A percentile compares a stretch with the other conserved stretches of the same genome.
Conservation (phyloP, 2,329 filamentous ascomycete species). For the Graphiopsis chlorocephala region DNA sequence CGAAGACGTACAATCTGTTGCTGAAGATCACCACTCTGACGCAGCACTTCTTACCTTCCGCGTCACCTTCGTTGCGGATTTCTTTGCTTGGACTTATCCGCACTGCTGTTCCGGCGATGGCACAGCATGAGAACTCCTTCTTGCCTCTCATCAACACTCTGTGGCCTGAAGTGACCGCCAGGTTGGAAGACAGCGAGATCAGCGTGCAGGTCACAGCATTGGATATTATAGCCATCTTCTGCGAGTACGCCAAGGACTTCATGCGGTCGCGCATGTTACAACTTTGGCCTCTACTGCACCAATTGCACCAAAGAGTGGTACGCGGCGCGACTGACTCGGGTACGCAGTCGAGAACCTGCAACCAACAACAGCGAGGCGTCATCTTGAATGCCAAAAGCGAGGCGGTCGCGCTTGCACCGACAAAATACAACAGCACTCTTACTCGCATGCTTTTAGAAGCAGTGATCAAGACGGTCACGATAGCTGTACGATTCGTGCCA, state of each 20-base stretch:
- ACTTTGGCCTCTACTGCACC: conserved; percentile 57
- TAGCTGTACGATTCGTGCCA: conserved; percentile 60
- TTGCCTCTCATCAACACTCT: conserved; percentile 85
- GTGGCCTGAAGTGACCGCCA: conserved; percentile 77
- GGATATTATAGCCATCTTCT: conserved; percentile 66
- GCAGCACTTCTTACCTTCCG: conserved; percentile 85
- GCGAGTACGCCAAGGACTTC: conserved; percentile 74
- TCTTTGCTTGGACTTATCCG: conserved; percentile 74
- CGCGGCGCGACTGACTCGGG: not conserved
- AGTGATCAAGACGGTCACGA: conserved; percentile 42
- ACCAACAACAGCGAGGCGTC: not conserved
- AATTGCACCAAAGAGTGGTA: conserved; percentile 22
- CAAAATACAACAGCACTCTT: conserved; percentile 17
- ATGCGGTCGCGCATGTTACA: conserved; percentile 71
- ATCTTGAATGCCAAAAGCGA: not conserved
- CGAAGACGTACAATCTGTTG: conserved; percentile 77
- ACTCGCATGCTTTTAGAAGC: conserved; percentile 34
- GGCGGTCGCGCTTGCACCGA: conserved; percentile 10
- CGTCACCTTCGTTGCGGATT: conserved; percentile 72
- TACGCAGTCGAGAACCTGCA: not conserved
- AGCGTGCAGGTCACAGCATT: conserved; percentile 70
- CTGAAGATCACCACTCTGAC: conserved; percentile 78
- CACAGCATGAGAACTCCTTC: conserved; percentile 76
- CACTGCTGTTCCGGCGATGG: conserved; percentile 69
- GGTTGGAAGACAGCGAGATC: conserved; percentile 64